These are phyloP conservation scores for Epichloe elymi DNA, from an alignment of 2,329 filamentous ascomycete species.

Conservation along the genomic window DNA sequence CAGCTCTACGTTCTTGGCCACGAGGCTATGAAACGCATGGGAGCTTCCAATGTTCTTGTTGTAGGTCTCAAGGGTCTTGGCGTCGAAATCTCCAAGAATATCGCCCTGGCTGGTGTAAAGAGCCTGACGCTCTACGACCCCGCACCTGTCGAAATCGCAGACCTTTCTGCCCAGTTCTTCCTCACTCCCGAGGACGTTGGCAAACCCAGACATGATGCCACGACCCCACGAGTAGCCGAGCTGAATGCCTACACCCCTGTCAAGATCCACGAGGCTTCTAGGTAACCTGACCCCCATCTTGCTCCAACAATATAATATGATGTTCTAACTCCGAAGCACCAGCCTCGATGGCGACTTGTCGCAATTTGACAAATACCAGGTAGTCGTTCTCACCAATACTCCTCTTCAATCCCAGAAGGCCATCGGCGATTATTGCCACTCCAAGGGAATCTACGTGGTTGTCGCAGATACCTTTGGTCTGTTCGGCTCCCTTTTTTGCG, in stretches of 20 bases:
- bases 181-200: slow-evolving; percentile 77
- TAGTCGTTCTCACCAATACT: slow-evolving; percentile 79
- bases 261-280: slow-evolving; percentile 51
- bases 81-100: slow-evolving; percentile 97
- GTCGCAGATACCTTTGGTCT: slow-evolving; percentile 83
- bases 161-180: slow-evolving; percentile 97
- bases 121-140: slow-evolving; percentile 90
- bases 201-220: slow-evolving; percentile 77
- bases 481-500: slow-evolving; percentile 96
- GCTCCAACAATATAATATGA: slow-evolving; percentile 4
- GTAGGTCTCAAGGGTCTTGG: slow-evolving; percentile 87
- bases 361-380: slow-evolving; percentile 81
- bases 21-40: slow-evolving; percentile 97
- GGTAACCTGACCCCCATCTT: slow-evolving; percentile 23
- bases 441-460: slow-evolving; percentile 83
- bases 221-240: slow-evolving; percentile 80
- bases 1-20: slow-evolving; percentile 61
- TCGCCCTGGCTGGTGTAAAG: slow-evolving; percentile 95
- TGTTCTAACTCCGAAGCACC: not conserved
- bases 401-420: slow-evolving; percentile 66
- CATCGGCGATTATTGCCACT: slow-evolving; percentile 87
- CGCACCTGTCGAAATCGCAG: slow-evolving; percentile 66
- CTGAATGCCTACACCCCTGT: slow-evolving; percentile 95
- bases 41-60: slow-evolving; percentile 85
- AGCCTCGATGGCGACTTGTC: slow-evolving; percentile 65